These are phyloP conservation scores for Mrakia frigida DNA, from an alignment of 768 basidiomycete genomes.

Conservation along the genomic window DNA sequence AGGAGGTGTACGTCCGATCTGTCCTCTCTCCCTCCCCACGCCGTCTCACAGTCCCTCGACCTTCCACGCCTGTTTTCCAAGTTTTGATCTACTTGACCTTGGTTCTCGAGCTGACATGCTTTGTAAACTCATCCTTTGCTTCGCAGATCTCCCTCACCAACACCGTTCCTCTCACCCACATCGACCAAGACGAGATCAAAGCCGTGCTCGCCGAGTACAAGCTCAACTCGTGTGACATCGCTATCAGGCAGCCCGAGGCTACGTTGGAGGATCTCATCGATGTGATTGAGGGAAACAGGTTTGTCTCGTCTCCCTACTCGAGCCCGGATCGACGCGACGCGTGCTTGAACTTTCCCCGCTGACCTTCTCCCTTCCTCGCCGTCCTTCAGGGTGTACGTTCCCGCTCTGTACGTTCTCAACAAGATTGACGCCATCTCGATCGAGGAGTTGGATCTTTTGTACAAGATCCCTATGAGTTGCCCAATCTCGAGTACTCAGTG, in stretches of 20 bases:
- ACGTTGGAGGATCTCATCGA: constrained; percentile 96
- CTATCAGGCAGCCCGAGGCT: constrained; percentile 84
- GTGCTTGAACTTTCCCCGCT: background rate
- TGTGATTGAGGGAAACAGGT: constrained; percentile 93
- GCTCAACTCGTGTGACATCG: constrained; percentile 75
- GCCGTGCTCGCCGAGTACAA: constrained; percentile 90
- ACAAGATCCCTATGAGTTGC: constrained; percentile 87
- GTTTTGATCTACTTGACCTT: too few relatives aligned
- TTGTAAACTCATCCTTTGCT: too few relatives aligned
- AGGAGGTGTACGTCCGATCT: constrained; percentile 50
- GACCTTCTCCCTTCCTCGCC: background rate
- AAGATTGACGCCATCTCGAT: constrained; percentile 95
- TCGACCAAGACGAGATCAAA: constrained; percentile 93
- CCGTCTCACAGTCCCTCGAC: background rate
- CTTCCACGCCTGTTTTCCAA: too few relatives aligned
- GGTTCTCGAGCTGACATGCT: too few relatives aligned
- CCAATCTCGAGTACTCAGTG: constrained; percentile 81
- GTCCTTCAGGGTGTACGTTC: constrained; percentile 72
- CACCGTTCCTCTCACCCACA: constrained; percentile 90
- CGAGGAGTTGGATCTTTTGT: constrained; percentile 91
- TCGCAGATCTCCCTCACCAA: constrained; percentile 83
- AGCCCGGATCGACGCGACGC: background rate
- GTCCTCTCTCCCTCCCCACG: background rate
- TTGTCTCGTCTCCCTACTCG: constrained; percentile 34
- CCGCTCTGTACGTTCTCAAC: constrained; percentile 73